Percentiles rank a stretch among this genome's conserved stretches.
phyloP scores from a whole-genome alignment of 2,329 filamentous ascomycete species.

The Drechslerella coelobrocha region DNA sequence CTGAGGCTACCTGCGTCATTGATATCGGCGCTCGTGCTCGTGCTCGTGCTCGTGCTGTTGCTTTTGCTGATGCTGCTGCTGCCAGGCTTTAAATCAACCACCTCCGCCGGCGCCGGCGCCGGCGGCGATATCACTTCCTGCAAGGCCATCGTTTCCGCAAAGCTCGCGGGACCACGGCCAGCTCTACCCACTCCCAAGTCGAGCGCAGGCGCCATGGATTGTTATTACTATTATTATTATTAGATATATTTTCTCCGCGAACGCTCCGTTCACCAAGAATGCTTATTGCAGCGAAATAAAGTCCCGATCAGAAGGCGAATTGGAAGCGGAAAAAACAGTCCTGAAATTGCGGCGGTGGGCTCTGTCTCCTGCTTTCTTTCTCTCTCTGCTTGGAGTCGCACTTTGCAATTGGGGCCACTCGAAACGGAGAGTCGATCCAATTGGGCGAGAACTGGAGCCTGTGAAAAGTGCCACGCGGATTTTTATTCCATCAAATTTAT shows the following conservation, averaged over 20 bases:
- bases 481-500: not conserved
- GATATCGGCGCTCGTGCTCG: constrained; percentile 14
- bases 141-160: constrained; percentile 45
- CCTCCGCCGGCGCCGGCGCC: constrained; percentile 35
- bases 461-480: not conserved
- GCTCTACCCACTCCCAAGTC: not conserved
- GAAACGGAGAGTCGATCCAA: not conserved
- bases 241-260: not conserved
- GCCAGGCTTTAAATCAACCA: constrained; percentile 11
- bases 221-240: not conserved
- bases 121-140: constrained; percentile 45
- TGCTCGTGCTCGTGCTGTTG: constrained; percentile 14
- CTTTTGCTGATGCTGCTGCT: constrained; percentile 24
- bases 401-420: not conserved
- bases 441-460: not conserved
- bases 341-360: constrained; percentile 7
- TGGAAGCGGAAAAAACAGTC: constrained; percentile 1
- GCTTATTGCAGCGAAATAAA: too few relatives aligned
- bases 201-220: not conserved
- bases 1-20: constrained; percentile 32
- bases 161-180: constrained; percentile 34
- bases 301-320: too few relatives aligned
- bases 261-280: too few relatives aligned
- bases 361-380: too few relatives aligned
- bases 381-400: too few relatives aligned